Conservation (phyloP, 2,329 filamentous ascomycete genomes). For the Blumeria hordei region DNA sequence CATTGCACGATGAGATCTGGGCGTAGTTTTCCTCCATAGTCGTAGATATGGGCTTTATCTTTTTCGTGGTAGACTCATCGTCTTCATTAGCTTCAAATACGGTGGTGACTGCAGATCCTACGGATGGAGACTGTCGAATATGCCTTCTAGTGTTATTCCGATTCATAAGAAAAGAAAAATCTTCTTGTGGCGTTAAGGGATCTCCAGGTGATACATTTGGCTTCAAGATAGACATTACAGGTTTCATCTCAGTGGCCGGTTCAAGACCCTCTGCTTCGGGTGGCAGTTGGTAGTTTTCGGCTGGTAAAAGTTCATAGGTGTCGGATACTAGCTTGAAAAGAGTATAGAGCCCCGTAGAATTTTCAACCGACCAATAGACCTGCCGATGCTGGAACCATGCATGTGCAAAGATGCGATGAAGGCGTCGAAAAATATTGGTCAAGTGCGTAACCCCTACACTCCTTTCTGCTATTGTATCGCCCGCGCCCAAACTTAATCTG, state of each 20-base stretch:
- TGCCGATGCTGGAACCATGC: conserved; percentile 95
- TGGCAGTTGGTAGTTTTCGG: conserved; percentile 89
- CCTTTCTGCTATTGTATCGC: conserved; percentile 28
- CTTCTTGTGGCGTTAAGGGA: conserved; percentile 20
- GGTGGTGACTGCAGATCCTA: conserved; percentile 54
- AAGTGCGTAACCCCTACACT: conserved; percentile 54
- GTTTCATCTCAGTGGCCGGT: conserved; percentile 20
- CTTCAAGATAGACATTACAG: conserved; percentile 17
- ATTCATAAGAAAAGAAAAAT: conserved; percentile 30
- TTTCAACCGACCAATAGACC: conserved; percentile 87
- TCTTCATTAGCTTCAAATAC: conserved; percentile 71
- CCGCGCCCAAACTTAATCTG: conserved; percentile 22
- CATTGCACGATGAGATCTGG: conserved; percentile 3
- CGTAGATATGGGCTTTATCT: conserved; percentile 14
- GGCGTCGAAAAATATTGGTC: conserved; percentile 78
- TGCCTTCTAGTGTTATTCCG: conserved; percentile 53
- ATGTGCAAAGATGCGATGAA: conserved; percentile 94
- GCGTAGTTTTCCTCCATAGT: background rate
- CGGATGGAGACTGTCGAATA: conserved; percentile 55
- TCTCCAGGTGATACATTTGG: conserved; percentile 11
- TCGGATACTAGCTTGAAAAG: conserved; percentile 97
- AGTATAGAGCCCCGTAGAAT: conserved; percentile 73
- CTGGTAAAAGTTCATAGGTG: conserved; percentile 64
- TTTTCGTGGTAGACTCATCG: conserved; percentile 25
- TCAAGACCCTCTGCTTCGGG: conserved; percentile 77